Evolutionary conservation across 2,329 filamentous ascomycete species (phyloP), one percentile per base, ranked within the genome.

Genomic region (Aureobasidium sp.): DNA sequence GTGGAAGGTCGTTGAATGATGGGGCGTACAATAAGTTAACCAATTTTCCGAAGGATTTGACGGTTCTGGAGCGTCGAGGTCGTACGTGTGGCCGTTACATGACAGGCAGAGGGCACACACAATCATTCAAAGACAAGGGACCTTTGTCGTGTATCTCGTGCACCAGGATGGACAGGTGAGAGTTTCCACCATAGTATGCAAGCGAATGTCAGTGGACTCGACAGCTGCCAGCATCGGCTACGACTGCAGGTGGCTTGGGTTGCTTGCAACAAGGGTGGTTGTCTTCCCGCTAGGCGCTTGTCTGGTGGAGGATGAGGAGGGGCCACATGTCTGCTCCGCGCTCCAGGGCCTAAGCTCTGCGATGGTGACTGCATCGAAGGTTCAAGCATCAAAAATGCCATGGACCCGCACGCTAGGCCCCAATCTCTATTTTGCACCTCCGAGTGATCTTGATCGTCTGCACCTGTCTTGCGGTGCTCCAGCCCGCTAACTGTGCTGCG

Each of bases 331-430:
- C 57, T 48, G 56, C 44, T 51, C 46, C 44, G 57, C 41, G 44
- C 34, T 51, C 36, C 23, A 29, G 57, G 57, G 55, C 55, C 55
- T 59, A 23, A 59, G 44, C 55, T 48, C 46, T 44, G 27, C 32
- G 42, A 20, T 39, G 42, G 55, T 48, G 57, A 60, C 37, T 60
- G 46, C 57, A 60, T 29, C 57, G 46, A 51, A 60, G 46, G 41
- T 32, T 60, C 41, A 60, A 60, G 46, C 57, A 60, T 60, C 46
- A 60, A 51, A 57, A 51, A 60, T 60, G 57, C 57, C 57, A 60
- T 60, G 57, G 57, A 60, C 57, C 57, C 57, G 34, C 57, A 60
- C 57, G 46, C 57, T 60, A 60, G 46, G 29, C 42, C 56, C 56
- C 56, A 48, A 39, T 59, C 41, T 57, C 53, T 47, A 39, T 59